Base-by-base conservation (phyloP, 176 grass and related monocot genomes). In the Eragrostis curvula region DNA sequence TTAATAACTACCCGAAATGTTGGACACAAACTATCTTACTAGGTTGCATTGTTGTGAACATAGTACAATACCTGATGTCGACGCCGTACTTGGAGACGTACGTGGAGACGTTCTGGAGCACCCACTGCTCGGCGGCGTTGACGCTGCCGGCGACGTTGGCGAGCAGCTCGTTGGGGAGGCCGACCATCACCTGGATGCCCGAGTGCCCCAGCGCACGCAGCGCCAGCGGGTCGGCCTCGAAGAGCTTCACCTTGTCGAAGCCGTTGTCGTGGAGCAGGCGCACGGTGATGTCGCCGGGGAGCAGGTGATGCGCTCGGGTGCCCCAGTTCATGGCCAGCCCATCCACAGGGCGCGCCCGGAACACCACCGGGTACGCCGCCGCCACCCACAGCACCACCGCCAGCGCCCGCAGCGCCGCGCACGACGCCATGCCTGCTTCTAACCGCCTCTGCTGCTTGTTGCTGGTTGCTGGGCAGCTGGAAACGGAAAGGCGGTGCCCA, bases 181-280 rank as follows among this genome's bases (percentile, higher is more conserved):
- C 96, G 39, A 99, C 8, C 96, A 96, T 99, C 82, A 99, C 96
- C 87, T 99, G 89, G 66, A 99, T 88, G 62, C 93, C 93, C 0
- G 96, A 88, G 81, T 92, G 80, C 3, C 93, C 96, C 2, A 99
- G 89, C 24, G 91, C 96, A 0, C 79, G 75, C 17, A 99, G 81
- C 48, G 89, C 93, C 0, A 6, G 4, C 2, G 75, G 23, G 25
- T 96, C 93, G 11, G 96, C 91, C 87, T 99, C 96, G 73, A 99
- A 99, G 12, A 99, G 80, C 89, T 99, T 99, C 8, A 89, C 91
- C 80, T 89, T 91, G 78, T 77, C 70, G 81, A 93, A 89, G 29
- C 91, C 91, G 59, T 97, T 99, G 88, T 96, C 96, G 9, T 24
- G 69, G 57, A 99, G 85, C 12, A 99, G 83, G 11, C 85, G 81